A percentile compares a stretch with the other conserved stretches of the same genome.
phyloP scores from a whole-genome alignment of 148 eudicot species.

The Chenopodium album region DNA sequence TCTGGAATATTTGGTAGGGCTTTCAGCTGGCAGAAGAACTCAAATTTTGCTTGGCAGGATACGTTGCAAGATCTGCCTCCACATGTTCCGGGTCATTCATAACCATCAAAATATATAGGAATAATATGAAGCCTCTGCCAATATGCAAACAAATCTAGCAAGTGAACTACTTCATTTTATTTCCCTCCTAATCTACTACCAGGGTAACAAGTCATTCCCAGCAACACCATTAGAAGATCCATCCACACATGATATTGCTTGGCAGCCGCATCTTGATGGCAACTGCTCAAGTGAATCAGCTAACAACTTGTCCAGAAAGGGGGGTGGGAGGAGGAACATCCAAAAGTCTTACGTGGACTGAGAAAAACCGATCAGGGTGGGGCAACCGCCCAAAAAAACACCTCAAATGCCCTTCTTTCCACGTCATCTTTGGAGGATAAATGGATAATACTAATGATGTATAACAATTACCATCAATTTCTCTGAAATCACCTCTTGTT shows the following conservation, averaged over 20 bases:
- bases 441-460: constrained; percentile 12
- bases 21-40: not conserved
- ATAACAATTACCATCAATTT: constrained; percentile 8
- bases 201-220: not conserved
- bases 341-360: not conserved
- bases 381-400: constrained; percentile 11
- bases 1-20: not conserved
- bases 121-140: not conserved
- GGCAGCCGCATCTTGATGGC: not conserved
- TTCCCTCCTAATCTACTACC: not conserved
- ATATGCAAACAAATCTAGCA: not conserved
- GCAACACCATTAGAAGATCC: not conserved
- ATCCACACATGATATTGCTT: not conserved
- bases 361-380: constrained; percentile 7
- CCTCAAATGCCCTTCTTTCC: constrained; percentile 11
- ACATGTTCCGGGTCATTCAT: not conserved
- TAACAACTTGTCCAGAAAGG: not conserved
- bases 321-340: not conserved
- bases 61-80: not conserved
- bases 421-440: constrained; percentile 18
- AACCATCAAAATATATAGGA: not conserved
- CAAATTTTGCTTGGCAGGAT: not conserved
- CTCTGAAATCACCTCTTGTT: constrained; percentile 16
- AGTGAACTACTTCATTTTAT: not conserved
- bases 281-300: constrained; percentile 9